Percentiles rank a stretch among this genome's conserved stretches.
Evolutionary conservation across 805 yeast genomes (phyloP).

Genomic region (Candida coleopterorum): DNA sequence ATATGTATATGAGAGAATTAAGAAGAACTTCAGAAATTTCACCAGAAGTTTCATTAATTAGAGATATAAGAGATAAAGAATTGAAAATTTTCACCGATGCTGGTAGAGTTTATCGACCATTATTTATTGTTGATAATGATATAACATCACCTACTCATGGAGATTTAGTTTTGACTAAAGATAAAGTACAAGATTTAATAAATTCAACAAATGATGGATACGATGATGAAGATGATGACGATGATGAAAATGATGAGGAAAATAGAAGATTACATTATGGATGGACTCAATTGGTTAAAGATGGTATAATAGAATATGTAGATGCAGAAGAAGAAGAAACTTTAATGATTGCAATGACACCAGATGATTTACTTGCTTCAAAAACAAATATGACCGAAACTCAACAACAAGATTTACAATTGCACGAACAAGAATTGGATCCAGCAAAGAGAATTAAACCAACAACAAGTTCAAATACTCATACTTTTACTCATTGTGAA

Average conservation of each 20-base stretch:
- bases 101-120: constrained; percentile 95
- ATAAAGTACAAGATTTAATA: constrained; percentile 69
- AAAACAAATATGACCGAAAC: constrained; percentile 43
- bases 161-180: constrained; percentile 79
- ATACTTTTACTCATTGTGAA: constrained; percentile 97
- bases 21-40: constrained; percentile 94
- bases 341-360: constrained; percentile 97
- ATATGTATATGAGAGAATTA: constrained; percentile 83
- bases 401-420: constrained; percentile 35
- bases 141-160: constrained; percentile 63
- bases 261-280: constrained; percentile 60
- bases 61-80: constrained; percentile 96
- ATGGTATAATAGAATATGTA: constrained; percentile 91
- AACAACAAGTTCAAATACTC: constrained; percentile 45
- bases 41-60: constrained; percentile 92
- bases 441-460: constrained; percentile 87
- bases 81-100: constrained; percentile 97
- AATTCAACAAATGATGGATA: constrained; percentile 61
- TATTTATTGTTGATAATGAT: constrained; percentile 89
- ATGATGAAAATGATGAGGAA: no score
- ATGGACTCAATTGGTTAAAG: constrained; percentile 78
- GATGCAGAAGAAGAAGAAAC: constrained; percentile 99
- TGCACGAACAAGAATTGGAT: constrained; percentile 47
- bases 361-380: constrained; percentile 92
- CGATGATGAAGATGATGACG: constrained; percentile 48